phyloP scores from a whole-genome alignment of 225 moss, liverwort and hornwort genomes.

The Polytrichum commune region DNA sequence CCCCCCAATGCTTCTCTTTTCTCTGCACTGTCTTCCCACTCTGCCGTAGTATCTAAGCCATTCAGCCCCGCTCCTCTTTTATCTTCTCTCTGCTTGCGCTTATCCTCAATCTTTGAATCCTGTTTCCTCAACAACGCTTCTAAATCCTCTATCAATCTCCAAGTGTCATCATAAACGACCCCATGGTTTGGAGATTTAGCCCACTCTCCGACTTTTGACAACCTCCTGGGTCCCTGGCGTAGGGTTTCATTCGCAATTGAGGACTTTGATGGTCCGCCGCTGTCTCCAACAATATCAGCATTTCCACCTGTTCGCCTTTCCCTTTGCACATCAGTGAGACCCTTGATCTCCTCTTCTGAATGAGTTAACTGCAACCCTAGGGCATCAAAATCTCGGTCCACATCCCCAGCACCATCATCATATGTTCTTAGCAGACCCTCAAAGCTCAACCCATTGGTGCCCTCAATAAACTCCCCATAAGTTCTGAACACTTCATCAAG shows the following conservation, averaged over 20 bases:
- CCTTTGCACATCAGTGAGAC: not conserved
- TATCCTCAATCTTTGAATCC: constrained; percentile 75
- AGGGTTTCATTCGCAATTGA: constrained; percentile 58
- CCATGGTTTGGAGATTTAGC: constrained; percentile 78
- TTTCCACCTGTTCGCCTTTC: not conserved
- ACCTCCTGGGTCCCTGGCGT: constrained; percentile 51
- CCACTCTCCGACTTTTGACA: constrained; percentile 80
- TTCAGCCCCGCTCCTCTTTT: constrained; percentile 61
- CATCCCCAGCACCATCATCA: constrained; percentile 96
- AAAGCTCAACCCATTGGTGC: constrained; percentile 78
- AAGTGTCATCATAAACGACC: constrained; percentile 81
- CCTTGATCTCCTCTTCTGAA: constrained; percentile 16
- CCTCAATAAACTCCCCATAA: constrained; percentile 87
- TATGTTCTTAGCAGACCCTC: constrained; percentile 85
- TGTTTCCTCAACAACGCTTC: constrained; percentile 62
- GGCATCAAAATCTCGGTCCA: constrained; percentile 93
- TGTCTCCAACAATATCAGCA: not conserved
- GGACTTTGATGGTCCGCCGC: constrained; percentile 16
- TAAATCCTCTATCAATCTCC: constrained; percentile 73
- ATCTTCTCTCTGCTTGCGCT: constrained; percentile 76
- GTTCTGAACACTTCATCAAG: constrained; percentile 96
- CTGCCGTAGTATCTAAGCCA: constrained; percentile 40
- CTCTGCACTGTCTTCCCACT: constrained; percentile 54
- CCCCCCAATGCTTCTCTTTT: constrained; percentile 47
- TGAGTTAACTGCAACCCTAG: constrained; percentile 58